Evolutionary conservation across 495 filamentous ascomycete genomes (phyloP).

Genomic region (Penicillium waksmanii): DNA sequence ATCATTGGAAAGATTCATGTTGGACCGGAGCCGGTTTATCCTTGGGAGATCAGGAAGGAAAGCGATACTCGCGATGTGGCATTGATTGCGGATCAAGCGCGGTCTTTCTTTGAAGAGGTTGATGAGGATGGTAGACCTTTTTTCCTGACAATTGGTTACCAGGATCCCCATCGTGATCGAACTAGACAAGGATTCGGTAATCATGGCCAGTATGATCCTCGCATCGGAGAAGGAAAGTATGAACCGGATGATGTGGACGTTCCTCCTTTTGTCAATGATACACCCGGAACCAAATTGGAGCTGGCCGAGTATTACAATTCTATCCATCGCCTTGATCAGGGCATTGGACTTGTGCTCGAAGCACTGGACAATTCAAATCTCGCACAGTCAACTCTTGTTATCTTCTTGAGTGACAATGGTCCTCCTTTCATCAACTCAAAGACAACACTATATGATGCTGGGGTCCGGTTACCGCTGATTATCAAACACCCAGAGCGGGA

Average conservation of each 20-base stretch:
- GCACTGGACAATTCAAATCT: constrained; percentile 31
- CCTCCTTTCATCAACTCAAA: constrained; percentile 51
- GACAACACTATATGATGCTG: constrained; percentile 48
- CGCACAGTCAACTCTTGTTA: constrained; percentile 37
- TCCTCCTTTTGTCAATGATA: constrained; percentile 35
- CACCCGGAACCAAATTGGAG: constrained; percentile 36
- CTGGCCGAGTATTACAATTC: constrained; percentile 44
- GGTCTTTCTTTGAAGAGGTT: constrained; percentile 37
- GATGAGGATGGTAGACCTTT: constrained; percentile 30
- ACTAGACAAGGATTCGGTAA: constrained; percentile 46
- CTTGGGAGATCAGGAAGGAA: constrained; percentile 38
- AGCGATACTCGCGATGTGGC: constrained; percentile 39
- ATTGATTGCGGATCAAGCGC: constrained; percentile 34
- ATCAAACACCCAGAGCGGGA: constrained; percentile 24
- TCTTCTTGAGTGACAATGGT: constrained; percentile 49
- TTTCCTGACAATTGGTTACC: constrained; percentile 42
- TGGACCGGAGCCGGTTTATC: constrained; percentile 39
- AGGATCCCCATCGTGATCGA: constrained; percentile 44
- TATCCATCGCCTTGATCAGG: constrained; percentile 41
- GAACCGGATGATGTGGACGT: constrained; percentile 31
- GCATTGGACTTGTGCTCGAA: constrained; percentile 40
- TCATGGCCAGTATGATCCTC: constrained; percentile 15
- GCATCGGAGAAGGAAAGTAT: constrained; percentile 8
- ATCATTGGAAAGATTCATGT: constrained; percentile 50
- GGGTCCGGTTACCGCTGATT: constrained; percentile 42